Percentiles rank a stretch among this genome's conserved stretches.
phyloP scores from a whole-genome alignment of 371 early-diverging fungal genomes.

The Mucor mucedo region DNA sequence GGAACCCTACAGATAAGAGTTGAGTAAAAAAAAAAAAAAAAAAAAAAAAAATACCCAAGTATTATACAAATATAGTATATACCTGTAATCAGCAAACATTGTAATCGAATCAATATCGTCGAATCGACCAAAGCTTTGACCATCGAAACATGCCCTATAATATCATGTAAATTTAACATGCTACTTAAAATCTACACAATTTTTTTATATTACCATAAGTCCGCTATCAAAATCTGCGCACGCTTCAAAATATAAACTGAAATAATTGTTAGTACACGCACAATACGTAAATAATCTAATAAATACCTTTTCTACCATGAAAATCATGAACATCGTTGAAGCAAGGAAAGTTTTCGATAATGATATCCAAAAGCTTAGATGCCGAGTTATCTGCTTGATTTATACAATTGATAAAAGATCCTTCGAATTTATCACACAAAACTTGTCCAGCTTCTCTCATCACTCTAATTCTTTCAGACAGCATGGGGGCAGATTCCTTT shows the following conservation, averaged over 20 bases:
- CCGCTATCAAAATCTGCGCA: constrained; percentile 91
- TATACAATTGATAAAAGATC: constrained; percentile 71
- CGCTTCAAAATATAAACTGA: constrained; percentile 79
- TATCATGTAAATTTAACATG: background rate
- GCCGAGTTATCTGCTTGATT: constrained; percentile 59
- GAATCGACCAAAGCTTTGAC: constrained; percentile 66
- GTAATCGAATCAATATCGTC: constrained; percentile 83
- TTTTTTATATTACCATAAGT: constrained; percentile 66
- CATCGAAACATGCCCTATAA: constrained; percentile 84
- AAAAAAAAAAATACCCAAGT: background rate
- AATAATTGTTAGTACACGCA: background rate
- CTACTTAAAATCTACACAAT: background rate
- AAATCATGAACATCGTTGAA: constrained; percentile 75
- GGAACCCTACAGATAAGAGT: constrained; percentile 49
- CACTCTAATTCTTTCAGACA: constrained; percentile 64
- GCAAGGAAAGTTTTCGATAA: constrained; percentile 70
- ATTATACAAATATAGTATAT: constrained; percentile 3
- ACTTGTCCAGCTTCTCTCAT: constrained; percentile 76
- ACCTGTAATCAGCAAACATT: constrained; percentile 94
- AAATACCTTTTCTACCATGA: constrained; percentile 59
- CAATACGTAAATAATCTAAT: background rate
- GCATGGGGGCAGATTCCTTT: constrained; percentile 67
- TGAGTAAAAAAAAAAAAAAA: background rate
- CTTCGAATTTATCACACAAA: constrained; percentile 71
- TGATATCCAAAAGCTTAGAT: constrained; percentile 58